Percentiles rank a stretch among this genome's conserved stretches.
phyloP scores from a whole-genome alignment of 2,329 filamentous ascomycete genomes.

The Fonsecaea nubica region DNA sequence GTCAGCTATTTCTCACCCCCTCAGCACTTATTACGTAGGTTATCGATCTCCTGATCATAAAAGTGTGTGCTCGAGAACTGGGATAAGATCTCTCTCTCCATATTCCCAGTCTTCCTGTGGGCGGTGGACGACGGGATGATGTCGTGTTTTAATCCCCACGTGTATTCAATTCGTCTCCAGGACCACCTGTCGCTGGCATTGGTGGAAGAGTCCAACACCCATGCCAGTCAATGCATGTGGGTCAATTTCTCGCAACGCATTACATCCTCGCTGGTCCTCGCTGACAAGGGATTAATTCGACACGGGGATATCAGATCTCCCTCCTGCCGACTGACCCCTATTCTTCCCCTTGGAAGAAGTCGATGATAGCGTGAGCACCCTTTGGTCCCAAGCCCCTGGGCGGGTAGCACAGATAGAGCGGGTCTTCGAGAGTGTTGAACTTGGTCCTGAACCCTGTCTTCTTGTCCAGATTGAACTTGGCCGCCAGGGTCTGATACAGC shows the following conservation, averaged over 20 bases:
- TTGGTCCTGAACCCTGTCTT: slow-evolving; percentile 84
- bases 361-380: slow-evolving; percentile 75
- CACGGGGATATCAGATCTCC: background rate
- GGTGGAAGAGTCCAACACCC: background rate
- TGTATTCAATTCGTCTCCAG: no score
- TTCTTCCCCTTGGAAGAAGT: slow-evolving; percentile 70
- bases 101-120: no score
- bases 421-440: slow-evolving; percentile 76
- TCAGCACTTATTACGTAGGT: no score
- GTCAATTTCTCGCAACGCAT: background rate
- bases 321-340: slow-evolving; percentile 3
- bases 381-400: slow-evolving; percentile 75
- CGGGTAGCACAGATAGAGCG: slow-evolving; percentile 81
- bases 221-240: background rate
- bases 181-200: no score
- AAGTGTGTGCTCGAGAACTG: no score
- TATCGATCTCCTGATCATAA: no score
- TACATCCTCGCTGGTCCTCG: background rate
- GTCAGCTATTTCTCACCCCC: no score
- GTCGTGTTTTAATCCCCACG: no score
- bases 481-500: slow-evolving; percentile 74
- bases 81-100: no score
- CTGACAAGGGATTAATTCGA: background rate
- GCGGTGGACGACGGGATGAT: no score
- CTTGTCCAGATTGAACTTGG: slow-evolving; percentile 72